phyloP scores from a whole-genome alignment of 2,329 filamentous ascomycete species.

The Colletotrichum cordylinicola region DNA sequence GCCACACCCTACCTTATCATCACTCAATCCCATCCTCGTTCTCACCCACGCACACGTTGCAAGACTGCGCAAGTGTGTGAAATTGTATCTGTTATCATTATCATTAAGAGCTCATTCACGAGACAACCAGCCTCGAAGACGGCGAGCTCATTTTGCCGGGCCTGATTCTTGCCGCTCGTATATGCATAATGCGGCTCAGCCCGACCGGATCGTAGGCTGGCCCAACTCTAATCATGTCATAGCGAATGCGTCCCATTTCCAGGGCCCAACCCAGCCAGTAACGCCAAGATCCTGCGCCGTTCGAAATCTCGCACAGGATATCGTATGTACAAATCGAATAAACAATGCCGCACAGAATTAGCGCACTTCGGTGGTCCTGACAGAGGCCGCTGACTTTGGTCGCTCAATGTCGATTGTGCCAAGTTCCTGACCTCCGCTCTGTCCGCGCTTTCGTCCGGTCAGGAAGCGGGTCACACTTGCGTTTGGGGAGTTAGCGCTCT shows the following conservation, averaged over 20 bases:
- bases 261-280: neutral
- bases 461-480: constrained; percentile 63
- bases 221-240: constrained; percentile 13
- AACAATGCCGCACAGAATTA: neutral
- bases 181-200: constrained; percentile 13
- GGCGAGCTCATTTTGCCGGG: neutral
- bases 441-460: constrained; percentile 74
- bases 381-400: constrained; percentile 31
- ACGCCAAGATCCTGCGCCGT: constrained; percentile 12
- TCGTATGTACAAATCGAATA: neutral
- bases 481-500: constrained; percentile 35
- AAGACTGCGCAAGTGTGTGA: neutral
- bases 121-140: neutral
- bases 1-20: neutral
- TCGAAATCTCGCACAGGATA: neutral
- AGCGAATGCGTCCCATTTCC: constrained; percentile 10
- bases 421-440: constrained; percentile 75
- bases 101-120: constrained; percentile 16
- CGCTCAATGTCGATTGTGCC: constrained; percentile 69
- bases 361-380: constrained; percentile 26
- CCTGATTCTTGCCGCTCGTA: neutral
- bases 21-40: neutral
- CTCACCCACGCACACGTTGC: neutral
- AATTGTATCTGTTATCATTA: constrained; percentile 13
- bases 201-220: neutral